These are phyloP conservation scores for Hyphodiscus hymeniophilus DNA, from an alignment of 495 filamentous ascomycete genomes.

Conservation along the genomic window DNA sequence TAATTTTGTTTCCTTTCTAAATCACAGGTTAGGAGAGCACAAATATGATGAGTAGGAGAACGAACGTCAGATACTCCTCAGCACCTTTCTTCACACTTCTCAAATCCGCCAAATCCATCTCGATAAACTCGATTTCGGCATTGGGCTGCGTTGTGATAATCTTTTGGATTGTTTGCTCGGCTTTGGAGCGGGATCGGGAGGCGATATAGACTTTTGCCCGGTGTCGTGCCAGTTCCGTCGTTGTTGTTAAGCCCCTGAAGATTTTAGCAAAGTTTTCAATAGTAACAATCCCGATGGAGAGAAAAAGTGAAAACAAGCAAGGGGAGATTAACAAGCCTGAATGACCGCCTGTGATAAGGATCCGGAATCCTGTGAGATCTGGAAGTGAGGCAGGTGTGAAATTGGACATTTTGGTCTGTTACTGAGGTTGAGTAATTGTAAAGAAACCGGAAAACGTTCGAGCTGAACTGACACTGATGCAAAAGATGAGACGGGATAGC, in stretches of 20 bases:
- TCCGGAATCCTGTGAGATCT: constrained; percentile 44
- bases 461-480: no score
- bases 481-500: no score
- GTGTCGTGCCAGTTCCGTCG: background rate
- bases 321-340: constrained; percentile 34
- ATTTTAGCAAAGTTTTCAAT: background rate
- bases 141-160: background rate
- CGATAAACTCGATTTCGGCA: background rate
- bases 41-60: background rate
- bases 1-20: constrained; percentile 6
- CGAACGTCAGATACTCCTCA: background rate
- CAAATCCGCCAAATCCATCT: background rate
- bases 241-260: background rate
- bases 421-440: no score
- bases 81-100: background rate
- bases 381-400: constrained; percentile 36
- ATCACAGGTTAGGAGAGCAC: background rate
- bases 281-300: no score
- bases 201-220: background rate
- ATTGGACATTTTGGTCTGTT: background rate
- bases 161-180: background rate
- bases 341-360: constrained; percentile 55
- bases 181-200: background rate
- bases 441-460: no score
- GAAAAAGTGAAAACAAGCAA: no score